Conservation (phyloP, 2,329 filamentous ascomycete genomes). For the Periglandula ipomoeae region DNA sequence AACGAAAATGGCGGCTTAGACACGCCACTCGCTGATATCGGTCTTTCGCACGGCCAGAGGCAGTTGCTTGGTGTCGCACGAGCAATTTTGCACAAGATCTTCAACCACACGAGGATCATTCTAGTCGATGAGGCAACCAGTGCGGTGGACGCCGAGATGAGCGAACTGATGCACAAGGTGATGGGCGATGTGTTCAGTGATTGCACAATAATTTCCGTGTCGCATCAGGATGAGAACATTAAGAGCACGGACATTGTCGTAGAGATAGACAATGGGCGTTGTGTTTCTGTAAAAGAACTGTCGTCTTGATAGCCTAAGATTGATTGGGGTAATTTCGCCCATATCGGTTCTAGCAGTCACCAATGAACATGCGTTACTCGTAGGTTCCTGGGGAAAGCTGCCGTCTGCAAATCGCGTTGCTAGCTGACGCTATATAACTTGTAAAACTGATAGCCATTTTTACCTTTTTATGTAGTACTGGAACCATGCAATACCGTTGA, state of each 20-base stretch:
- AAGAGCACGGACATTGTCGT: background rate
- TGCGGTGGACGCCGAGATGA: background rate
- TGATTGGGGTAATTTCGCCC: too few species aligned
- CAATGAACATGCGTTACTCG: too few species aligned
- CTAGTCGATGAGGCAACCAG: background rate
- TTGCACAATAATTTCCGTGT: background rate
- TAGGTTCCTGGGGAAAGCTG: too few species aligned
- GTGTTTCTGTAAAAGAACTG: too few species aligned
- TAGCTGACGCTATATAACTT: too few species aligned
- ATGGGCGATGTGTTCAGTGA: background rate
- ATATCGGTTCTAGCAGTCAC: too few species aligned
- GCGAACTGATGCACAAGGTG: background rate
- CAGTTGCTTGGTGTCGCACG: conserved; percentile 12
- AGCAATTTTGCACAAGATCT: conserved; percentile 3
- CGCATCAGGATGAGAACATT: background rate
- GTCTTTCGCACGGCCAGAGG: conserved; percentile 11
- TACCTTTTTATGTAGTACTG: too few species aligned
- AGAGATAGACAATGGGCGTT: background rate
- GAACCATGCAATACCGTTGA: too few species aligned
- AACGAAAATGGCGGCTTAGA: conserved; percentile 7
- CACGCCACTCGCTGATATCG: conserved; percentile 6
- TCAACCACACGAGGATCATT: background rate
- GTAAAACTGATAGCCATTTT: too few species aligned
- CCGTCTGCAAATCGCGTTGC: too few species aligned
- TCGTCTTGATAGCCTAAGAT: too few species aligned